Evolutionary conservation across 441 rosid genomes (phyloP).

Genomic region (Croton laevigatus): DNA sequence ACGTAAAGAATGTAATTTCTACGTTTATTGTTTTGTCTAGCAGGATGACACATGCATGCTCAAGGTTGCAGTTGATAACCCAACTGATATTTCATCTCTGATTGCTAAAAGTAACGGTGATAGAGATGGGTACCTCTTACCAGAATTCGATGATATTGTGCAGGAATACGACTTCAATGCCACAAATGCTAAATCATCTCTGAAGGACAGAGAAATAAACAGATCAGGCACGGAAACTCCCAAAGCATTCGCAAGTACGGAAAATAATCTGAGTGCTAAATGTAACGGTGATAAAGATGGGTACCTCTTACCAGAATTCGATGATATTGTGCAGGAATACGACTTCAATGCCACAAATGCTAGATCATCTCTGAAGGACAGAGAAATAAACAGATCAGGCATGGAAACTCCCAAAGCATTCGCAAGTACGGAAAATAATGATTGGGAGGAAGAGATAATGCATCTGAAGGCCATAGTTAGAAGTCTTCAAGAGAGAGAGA

Average conservation of each 20-base stretch:
- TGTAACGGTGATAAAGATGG: slow-evolving; percentile 39
- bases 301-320: slow-evolving; percentile 54
- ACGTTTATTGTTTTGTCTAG: slow-evolving; percentile 6
- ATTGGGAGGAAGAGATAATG: slow-evolving; percentile 57
- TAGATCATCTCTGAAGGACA: slow-evolving; percentile 26
- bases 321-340: slow-evolving; percentile 43
- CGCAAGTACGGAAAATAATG: slow-evolving; percentile 37
- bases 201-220: slow-evolving; percentile 30
- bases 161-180: slow-evolving; percentile 39
- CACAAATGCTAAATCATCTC: slow-evolving; percentile 20
- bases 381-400: slow-evolving; percentile 36
- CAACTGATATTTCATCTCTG: slow-evolving; percentile 34
- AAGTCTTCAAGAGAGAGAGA: slow-evolving; percentile 65
- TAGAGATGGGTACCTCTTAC: slow-evolving; percentile 50
- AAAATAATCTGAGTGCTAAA: slow-evolving; percentile 38
- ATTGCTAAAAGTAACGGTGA: slow-evolving; percentile 32
- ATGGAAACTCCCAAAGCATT: slow-evolving; percentile 38
- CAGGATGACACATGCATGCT: slow-evolving; percentile 36
- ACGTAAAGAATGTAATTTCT: neutral
- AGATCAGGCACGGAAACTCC: slow-evolving; percentile 38
- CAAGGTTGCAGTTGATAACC: slow-evolving; percentile 29
- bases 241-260: slow-evolving; percentile 31
- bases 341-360: slow-evolving; percentile 27
- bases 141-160: slow-evolving; percentile 50
- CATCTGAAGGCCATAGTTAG: slow-evolving; percentile 51